Evolutionary conservation across 441 rosid species (phyloP).

Genomic region (Kokia cookei): DNA sequence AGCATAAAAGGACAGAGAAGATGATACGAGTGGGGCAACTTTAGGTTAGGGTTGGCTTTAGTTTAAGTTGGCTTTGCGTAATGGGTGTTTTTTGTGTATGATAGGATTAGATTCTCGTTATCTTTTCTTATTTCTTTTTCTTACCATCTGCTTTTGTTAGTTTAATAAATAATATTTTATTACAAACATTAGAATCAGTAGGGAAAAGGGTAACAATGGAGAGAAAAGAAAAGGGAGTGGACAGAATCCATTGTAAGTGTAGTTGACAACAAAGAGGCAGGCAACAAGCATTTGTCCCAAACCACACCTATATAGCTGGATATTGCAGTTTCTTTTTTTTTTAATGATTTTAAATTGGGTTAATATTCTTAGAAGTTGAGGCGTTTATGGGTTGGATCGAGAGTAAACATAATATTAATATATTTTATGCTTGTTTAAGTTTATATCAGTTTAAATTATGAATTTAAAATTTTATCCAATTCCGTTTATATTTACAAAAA

Average conservation of each 20-base stretch:
- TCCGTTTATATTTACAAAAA: no score
- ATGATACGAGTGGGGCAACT: constrained; percentile 2
- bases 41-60: background rate
- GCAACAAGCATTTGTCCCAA: background rate
- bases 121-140: background rate
- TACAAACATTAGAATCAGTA: background rate
- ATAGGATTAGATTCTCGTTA: constrained; percentile 7
- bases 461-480: no score
- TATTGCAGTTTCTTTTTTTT: background rate
- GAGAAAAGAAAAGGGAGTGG: background rate
- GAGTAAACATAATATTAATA: fast-evolving
- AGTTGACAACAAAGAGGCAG: background rate
- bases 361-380: no score
- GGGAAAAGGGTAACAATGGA: background rate
- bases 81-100: constrained; percentile 29
- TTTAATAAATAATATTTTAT: background rate
- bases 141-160: background rate
- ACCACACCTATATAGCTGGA: background rate
- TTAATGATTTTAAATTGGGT: no score
- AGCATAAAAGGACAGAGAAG: background rate
- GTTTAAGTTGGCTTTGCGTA: constrained; percentile 20
- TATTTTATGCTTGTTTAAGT: no score
- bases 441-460: no score
- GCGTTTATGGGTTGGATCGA: fast-evolving
- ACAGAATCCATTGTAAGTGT: background rate